Evolutionary conservation across 2,329 filamentous ascomycete genomes (phyloP), one percentile per base, ranked within the genome.

Genomic region (Atkinsonella hypoxylon): DNA sequence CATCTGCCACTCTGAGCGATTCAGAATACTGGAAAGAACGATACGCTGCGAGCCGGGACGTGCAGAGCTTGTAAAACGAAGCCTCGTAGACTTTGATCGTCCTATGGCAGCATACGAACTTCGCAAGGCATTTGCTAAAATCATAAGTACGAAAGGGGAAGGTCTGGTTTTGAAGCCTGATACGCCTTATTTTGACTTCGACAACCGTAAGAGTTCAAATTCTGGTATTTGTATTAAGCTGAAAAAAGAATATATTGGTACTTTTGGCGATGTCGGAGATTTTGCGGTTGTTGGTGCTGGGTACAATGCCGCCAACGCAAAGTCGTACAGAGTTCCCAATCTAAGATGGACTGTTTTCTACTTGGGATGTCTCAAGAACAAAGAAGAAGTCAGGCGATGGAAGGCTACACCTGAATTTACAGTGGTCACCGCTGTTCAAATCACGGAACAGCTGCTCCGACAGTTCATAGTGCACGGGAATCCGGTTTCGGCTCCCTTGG

Each of bases 131-230:
- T 91, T 95, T 62, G 81, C 83, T 1, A 73, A 73, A 45, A 81
- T 79, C 30, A 85, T 93, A 51, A 69, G 76, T 13, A 68, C 76
- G 32, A 74, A 80, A 31, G 82, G 81, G 61, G 90, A 96, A 68
- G 90, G 90, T 0, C 72, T 93, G 15, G 82, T 95, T 0, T 64
- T 95, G 47, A 95, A 95, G 65, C 81, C 85, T 0, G 82, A 89
- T 53, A 80, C 85, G 22, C 81, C 89, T 0, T 95, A 95, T 61
- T 87, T 95, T 55, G 71, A 79, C 50, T 78, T 75, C 55, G 61
- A 54, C 31, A 59, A 59, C 43, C 58, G 56, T 44, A 58, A 58
- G 41, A 57, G 67, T 58, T 55, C 72, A 31, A 70, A 69, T 52
- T 61, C 65, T 2, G 70, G 70, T 13, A 73, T 70, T 51, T 85